These are phyloP conservation scores for Trypanosoma boissoni DNA, from an alignment of 208 protist species.

Conservation along the genomic window DNA sequence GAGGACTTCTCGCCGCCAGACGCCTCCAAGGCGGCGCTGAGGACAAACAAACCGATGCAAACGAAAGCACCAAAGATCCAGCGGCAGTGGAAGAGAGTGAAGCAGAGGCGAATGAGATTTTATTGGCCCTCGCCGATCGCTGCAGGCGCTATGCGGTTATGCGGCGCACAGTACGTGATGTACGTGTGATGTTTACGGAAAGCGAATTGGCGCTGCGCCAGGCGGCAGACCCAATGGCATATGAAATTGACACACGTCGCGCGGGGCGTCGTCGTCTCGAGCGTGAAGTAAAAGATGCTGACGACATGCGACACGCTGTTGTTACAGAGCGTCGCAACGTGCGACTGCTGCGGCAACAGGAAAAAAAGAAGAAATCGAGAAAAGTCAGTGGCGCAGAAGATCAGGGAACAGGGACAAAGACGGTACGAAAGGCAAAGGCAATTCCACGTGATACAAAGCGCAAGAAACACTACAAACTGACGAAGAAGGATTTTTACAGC, in stretches of 20 bases:
- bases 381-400: constrained; percentile 9
- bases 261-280: constrained; percentile 63
- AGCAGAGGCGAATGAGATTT: constrained; percentile 34
- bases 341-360: constrained; percentile 22
- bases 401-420: constrained; percentile 23
- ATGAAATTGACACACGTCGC: constrained; percentile 37
- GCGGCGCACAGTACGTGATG: constrained; percentile 44
- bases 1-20: constrained; percentile 42
- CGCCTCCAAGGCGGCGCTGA: not conserved
- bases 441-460: constrained; percentile 67
- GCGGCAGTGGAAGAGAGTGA: constrained; percentile 18
- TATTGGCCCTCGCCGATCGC: constrained; percentile 41
- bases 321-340: constrained; percentile 43
- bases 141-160: constrained; percentile 67
- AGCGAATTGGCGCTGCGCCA: constrained; percentile 76
- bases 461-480: constrained; percentile 83
- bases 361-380: constrained; percentile 12
- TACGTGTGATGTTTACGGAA: constrained; percentile 83
- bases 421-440: constrained; percentile 36
- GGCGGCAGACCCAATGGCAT: constrained; percentile 44
- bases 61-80: constrained; percentile 1
- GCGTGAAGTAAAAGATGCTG: constrained; percentile 74
- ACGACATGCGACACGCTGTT: constrained; percentile 57
- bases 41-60: constrained; percentile 10
- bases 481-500: constrained; percentile 69